Conservation (phyloP, 495 filamentous ascomycete genomes). For the Penicillium flavigenum region DNA sequence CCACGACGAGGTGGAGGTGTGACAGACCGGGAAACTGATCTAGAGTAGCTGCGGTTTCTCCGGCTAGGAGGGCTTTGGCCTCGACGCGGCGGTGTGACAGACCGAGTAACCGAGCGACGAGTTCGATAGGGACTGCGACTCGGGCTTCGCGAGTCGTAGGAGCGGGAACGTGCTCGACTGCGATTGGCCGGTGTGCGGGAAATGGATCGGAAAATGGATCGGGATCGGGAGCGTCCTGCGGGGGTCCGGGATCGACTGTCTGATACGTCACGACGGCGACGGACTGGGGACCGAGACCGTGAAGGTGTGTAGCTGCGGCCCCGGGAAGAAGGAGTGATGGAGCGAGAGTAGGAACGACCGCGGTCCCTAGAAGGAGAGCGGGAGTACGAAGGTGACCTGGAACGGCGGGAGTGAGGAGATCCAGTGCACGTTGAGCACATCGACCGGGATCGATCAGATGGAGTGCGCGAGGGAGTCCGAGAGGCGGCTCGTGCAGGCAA, state of each 20-base stretch:
- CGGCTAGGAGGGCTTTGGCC: conserved; percentile 12
- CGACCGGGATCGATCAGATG: conserved; percentile 47
- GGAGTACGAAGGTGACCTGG: conserved; percentile 40
- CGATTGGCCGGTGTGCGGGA: conserved; percentile 35
- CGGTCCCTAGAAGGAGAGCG: conserved; percentile 40
- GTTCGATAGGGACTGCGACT: conserved; percentile 27
- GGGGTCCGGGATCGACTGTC: conserved; percentile 33
- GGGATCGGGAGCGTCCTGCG: conserved; percentile 9
- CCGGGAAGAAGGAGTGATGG: conserved; percentile 39
- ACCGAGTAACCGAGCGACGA: conserved; percentile 36
- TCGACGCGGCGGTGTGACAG: conserved; percentile 37
- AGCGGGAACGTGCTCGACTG: conserved; percentile 25
- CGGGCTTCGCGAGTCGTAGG: conserved; percentile 27
- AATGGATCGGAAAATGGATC: conserved; percentile 19
- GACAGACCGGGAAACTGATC: conserved; percentile 38
- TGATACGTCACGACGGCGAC: conserved; percentile 34
- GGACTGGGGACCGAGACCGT: conserved; percentile 37
- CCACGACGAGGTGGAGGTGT: conserved; percentile 31
- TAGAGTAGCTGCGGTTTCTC: conserved; percentile 32
- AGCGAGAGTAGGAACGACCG: conserved; percentile 41
- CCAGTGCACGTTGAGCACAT: conserved; percentile 43
- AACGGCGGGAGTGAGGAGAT: conserved; percentile 35
- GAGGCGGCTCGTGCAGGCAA: conserved; percentile 45
- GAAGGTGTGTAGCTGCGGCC: conserved; percentile 41
- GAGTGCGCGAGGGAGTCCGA: conserved; percentile 38